A percentile compares a stretch with the other conserved stretches of the same genome.
phyloP scores from a whole-genome alignment of 2,329 filamentous ascomycete species.

The Xylaria sp. region DNA sequence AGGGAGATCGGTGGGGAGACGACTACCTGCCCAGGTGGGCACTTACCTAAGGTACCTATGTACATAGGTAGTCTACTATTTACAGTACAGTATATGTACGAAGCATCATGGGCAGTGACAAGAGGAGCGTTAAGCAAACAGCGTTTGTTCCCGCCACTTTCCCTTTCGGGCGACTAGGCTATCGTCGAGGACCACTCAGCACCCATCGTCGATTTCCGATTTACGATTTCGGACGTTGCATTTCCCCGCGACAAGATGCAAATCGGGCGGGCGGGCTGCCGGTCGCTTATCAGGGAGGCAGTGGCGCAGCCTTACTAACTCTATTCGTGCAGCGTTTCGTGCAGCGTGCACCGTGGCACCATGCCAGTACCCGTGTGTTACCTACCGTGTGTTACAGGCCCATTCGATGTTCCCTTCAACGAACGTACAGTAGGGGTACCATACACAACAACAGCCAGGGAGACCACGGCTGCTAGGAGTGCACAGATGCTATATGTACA shows the following conservation, averaged over 20 bases:
- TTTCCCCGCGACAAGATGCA: constrained; percentile 16
- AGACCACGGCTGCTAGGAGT: too few species aligned
- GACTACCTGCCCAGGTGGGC: too few species aligned
- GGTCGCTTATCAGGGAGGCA: not conserved
- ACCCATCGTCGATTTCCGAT: constrained; percentile 6
- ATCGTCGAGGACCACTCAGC: constrained; percentile 2
- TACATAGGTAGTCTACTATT: too few species aligned
- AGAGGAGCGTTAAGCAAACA: constrained; percentile 12
- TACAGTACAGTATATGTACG: too few species aligned
- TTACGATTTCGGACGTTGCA: not conserved
- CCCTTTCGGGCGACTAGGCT: constrained; percentile 18
- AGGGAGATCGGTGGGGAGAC: too few species aligned
- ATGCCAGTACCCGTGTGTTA: not conserved
- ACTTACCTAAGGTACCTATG: too few species aligned
- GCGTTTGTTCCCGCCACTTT: constrained; percentile 27
- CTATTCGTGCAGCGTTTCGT: not conserved
- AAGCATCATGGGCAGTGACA: constrained; percentile 11
- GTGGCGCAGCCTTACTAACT: constrained; percentile 27
- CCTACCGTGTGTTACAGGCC: not conserved
- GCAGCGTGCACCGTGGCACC: not conserved
- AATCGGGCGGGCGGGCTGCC: too few species aligned
- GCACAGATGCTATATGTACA: too few species aligned
- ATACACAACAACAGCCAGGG: not conserved
- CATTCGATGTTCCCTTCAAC: too few species aligned
- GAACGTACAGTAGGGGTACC: too few species aligned